phyloP scores from a whole-genome alignment of 2,329 filamentous ascomycete species.

The Lasiodiplodia sp. region DNA sequence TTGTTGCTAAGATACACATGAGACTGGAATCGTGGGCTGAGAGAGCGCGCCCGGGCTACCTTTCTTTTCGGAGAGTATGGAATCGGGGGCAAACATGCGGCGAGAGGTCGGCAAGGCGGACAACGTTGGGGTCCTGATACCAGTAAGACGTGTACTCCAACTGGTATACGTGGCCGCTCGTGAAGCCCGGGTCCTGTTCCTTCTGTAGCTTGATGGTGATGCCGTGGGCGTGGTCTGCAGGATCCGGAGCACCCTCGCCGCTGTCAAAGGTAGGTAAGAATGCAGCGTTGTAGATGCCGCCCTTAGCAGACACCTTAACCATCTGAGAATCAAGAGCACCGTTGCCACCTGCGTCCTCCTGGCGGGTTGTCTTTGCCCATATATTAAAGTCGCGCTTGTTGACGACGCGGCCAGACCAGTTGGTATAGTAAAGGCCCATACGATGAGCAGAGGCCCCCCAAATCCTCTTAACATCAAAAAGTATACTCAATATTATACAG shows the following conservation, averaged over 20 bases:
- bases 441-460: not conserved
- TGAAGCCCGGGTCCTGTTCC: not conserved
- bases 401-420: not conserved
- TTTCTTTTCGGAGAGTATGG: too few species aligned
- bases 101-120: not conserved
- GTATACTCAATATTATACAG: too few species aligned
- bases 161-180: slow-evolving; percentile 4
- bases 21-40: too few species aligned
- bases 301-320: not conserved
- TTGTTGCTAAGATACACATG: too few species aligned
- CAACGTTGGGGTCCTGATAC: not conserved
- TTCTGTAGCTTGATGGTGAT: slow-evolving; percentile 4
- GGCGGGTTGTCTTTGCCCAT: not conserved
- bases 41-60: too few species aligned
- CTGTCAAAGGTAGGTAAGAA: not conserved
- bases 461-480: too few species aligned
- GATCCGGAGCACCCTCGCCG: not conserved
- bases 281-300: not conserved
- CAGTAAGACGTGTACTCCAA: not conserved
- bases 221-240: not conserved
- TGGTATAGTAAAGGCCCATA: not conserved
- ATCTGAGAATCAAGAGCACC: not conserved
- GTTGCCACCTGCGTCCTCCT: not conserved
- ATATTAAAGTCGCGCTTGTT: not conserved
- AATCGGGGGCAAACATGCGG: too few species aligned